Percentiles rank a stretch among this genome's conserved stretches.
Conservation (phyloP, 345 rosid species). For the Citrus sp. region DNA sequence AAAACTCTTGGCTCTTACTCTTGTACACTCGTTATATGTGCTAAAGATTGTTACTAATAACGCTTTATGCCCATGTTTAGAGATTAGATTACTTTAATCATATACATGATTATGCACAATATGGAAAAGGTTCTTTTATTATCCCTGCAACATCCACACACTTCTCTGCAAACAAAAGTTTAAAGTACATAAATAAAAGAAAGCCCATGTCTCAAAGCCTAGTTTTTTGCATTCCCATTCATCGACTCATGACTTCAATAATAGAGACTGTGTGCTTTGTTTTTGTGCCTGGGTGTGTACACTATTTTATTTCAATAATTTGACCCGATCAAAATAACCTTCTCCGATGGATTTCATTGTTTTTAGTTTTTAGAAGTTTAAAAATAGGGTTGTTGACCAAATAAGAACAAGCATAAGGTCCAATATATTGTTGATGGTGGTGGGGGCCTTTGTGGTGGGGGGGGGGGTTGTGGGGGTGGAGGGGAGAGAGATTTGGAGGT, state of each 20-base stretch:
- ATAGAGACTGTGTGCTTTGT: neutral
- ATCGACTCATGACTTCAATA: slow-evolving; percentile 21
- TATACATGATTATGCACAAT: neutral
- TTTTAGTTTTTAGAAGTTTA: neutral
- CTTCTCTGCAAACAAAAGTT: slow-evolving; percentile 26
- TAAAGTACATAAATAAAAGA: slow-evolving; percentile 15
- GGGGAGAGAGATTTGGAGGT: too few relatives aligned
- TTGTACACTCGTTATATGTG: neutral
- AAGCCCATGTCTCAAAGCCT: slow-evolving; percentile 24
- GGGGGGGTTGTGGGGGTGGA: too few relatives aligned
- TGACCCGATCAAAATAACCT: slow-evolving; percentile 29
- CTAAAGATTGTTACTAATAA: neutral
- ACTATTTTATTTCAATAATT: slow-evolving; percentile 7
- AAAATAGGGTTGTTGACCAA: slow-evolving; percentile 4
- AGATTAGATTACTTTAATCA: neutral
- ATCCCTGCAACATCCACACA: slow-evolving; percentile 24
- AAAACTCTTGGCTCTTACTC: neutral
- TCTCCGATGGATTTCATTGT: neutral
- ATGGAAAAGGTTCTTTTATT: slow-evolving; percentile 18
- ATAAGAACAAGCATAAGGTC: slow-evolving; percentile 1
- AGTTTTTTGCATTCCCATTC: slow-evolving; percentile 17
- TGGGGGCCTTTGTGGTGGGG: too few relatives aligned
- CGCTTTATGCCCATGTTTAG: neutral
- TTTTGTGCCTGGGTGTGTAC: neutral
- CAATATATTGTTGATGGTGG: neutral